Conservation (phyloP, 106 monocot genomes). For the Acorus calamus region DNA sequence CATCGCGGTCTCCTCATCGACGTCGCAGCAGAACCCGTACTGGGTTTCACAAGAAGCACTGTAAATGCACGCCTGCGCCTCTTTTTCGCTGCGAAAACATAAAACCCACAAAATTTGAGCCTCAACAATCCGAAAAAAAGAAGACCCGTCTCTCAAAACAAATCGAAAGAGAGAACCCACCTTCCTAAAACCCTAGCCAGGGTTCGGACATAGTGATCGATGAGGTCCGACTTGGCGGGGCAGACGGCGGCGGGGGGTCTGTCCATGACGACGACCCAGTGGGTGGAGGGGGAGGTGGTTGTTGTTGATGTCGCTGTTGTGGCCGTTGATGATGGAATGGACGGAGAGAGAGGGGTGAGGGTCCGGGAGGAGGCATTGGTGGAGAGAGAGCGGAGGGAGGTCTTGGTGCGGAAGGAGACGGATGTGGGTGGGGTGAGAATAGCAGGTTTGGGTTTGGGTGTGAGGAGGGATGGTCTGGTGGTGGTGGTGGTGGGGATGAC, state of each 20-base stretch:
- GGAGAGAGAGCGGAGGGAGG: no score
- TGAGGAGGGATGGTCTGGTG: no score
- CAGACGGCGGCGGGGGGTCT: slow-evolving; percentile 9
- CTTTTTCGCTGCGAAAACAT: slow-evolving; percentile 47
- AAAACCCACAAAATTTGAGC: not conserved
- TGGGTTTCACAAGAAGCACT: slow-evolving; percentile 42
- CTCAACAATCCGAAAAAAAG: not conserved
- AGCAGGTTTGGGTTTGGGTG: no score
- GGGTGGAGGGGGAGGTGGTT: slow-evolving; percentile 3
- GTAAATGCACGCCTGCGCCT: slow-evolving; percentile 75
- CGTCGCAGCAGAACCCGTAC: slow-evolving; percentile 64
- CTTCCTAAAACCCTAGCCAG: slow-evolving; percentile 61
- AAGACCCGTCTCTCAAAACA: not conserved
- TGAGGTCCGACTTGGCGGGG: slow-evolving; percentile 35
- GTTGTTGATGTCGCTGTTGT: no score
- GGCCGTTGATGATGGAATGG: not conserved
- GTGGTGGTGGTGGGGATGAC: no score
- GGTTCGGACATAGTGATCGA: slow-evolving; percentile 55
- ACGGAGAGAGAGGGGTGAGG: not conserved
- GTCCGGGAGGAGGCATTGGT: no score
- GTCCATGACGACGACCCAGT: slow-evolving; percentile 56
- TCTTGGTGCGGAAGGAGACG: no score
- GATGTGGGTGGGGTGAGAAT: no score
- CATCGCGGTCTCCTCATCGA: slow-evolving; percentile 45
- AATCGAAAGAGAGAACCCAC: slow-evolving; percentile 6